Base-by-base conservation (phyloP, 805 yeast genomes). In the Pichia nakasei region DNA sequence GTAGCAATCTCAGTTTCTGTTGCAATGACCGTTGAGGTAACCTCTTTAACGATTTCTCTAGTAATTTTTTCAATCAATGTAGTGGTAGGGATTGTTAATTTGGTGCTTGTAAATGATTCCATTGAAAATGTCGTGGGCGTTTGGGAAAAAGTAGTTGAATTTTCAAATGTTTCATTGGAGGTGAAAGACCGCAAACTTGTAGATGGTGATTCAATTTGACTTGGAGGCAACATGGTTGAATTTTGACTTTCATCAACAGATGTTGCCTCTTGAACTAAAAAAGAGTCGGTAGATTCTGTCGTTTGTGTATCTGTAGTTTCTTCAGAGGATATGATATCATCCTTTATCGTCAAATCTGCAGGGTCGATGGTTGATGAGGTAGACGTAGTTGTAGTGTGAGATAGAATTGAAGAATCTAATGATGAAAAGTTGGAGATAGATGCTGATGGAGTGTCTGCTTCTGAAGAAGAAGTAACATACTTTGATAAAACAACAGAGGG, bases 21-120 rank as follows among this genome's bases (percentile, higher is more conserved):
- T 11, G 38, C 24, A 6, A 46, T 33, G 27, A 31, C 22, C 15
- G 32, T 29, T 9, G 42, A 37, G 4, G 46, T 48, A 12, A 46
- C n/a, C 36, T 48, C 53, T 27, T 40, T 48, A n/a, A 32, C 32
- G 12, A 44, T 17, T 38, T 49, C 53, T n/a, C 27, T 43, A 6
- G 48, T 43, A 7, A 40, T 24, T 15, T 44, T 41, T 19, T 33
- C 38, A 11, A 24, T 35, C n/a, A 39, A 19, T 17, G 44, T 41
- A 9, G 27, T 41, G 8, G 24, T 38, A 15, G 22, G 35, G 5
- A 32, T n/a, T 18, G 37, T 13, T 39, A 41, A 38, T 12, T 41
- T 32, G 2, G 19, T 20, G 2, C 43, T 21, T 34, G 44, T 22
- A 11, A 31, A 17, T 5, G 36, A 35, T n/a, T 34, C 36, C 11